Evolutionary conservation across 2,329 filamentous ascomycete species (phyloP).

Genomic region (Clonostachys chloroleuca): DNA sequence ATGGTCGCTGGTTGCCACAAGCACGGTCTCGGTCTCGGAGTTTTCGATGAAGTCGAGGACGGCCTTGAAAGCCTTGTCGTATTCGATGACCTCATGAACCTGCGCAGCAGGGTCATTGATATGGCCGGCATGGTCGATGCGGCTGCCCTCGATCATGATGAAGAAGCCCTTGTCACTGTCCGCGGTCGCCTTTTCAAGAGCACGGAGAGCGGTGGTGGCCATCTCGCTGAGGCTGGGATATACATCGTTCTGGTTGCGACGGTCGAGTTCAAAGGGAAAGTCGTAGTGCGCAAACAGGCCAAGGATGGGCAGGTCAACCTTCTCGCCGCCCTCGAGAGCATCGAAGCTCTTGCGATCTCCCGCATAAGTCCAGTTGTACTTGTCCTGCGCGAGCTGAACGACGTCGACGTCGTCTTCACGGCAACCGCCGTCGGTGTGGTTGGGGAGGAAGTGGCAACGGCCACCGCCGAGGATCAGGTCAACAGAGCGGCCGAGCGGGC

Average conservation of each 20-base stretch:
- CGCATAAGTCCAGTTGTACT: slow-evolving; percentile 76
- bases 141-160: slow-evolving; percentile 94
- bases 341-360: slow-evolving; percentile 72
- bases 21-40: slow-evolving; percentile 68
- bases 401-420: slow-evolving; percentile 75
- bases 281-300: slow-evolving; percentile 80
- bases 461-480: slow-evolving; percentile 93
- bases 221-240: slow-evolving; percentile 93
- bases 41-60: slow-evolving; percentile 82
- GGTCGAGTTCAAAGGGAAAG: slow-evolving; percentile 91
- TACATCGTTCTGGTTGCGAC: slow-evolving; percentile 68
- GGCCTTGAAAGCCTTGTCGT: slow-evolving; percentile 78
- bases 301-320: slow-evolving; percentile 72
- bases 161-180: slow-evolving; percentile 93
- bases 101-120: slow-evolving; percentile 80
- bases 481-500: slow-evolving; percentile 80
- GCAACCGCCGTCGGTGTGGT: slow-evolving; percentile 76
- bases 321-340: slow-evolving; percentile 60
- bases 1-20: slow-evolving; percentile 91
- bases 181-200: slow-evolving; percentile 75
- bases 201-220: slow-evolving; percentile 74
- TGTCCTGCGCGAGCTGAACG: slow-evolving; percentile 65
- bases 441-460: slow-evolving; percentile 87
- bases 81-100: slow-evolving; percentile 90
- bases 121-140: slow-evolving; percentile 93